Conservation (phyloP, 208 protist genomes). For the Leishmania lainsoni region DNA sequence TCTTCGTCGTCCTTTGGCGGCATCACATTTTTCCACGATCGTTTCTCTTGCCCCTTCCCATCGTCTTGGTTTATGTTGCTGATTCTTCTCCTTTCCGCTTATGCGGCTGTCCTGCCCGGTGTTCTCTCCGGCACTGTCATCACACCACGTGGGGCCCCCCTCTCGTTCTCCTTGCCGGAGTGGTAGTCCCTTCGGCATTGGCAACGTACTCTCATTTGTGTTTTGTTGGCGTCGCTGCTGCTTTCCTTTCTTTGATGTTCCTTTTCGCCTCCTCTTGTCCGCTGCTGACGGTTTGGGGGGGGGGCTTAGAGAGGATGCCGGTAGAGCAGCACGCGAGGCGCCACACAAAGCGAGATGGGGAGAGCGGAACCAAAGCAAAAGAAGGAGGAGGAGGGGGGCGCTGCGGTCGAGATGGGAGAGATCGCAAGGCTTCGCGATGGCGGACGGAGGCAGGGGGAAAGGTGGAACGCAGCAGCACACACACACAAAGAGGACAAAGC, state of each 20-base stretch:
- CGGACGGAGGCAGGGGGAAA: neutral
- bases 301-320: neutral
- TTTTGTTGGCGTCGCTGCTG: no score
- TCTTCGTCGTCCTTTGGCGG: no score
- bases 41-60: neutral
- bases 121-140: neutral
- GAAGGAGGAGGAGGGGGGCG: no score
- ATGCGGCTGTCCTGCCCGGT: neutral
- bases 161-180: no score
- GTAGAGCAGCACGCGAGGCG: neutral
- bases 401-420: neutral
- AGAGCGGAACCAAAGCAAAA: no score
- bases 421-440: neutral
- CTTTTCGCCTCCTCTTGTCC: neutral
- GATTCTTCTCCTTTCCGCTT: neutral
- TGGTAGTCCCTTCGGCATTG: neutral
- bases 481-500: neutral
- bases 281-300: neutral
- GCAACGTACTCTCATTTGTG: neutral
- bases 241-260: neutral
- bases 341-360: no score
- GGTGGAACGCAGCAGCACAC: neutral
- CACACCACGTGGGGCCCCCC: neutral
- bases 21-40: neutral
- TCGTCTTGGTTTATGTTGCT: neutral